phyloP scores from a whole-genome alignment of 805 yeast species.

The Spathaspora passalidarum region DNA sequence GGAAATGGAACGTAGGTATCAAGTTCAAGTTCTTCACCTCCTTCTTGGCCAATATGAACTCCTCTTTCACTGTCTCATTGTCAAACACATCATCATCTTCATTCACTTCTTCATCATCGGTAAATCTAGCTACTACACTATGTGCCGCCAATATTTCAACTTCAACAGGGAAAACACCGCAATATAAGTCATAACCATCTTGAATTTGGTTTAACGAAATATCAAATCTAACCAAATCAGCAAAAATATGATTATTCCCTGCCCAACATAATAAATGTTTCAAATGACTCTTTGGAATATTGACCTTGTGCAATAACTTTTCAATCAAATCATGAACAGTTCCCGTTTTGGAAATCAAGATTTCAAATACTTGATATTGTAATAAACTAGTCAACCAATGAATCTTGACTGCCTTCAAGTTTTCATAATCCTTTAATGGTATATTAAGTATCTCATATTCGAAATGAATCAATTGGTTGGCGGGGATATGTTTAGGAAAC shows the following conservation, averaged over 20 bases:
- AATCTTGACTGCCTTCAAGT: slow-evolving; percentile 61
- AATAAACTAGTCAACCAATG: slow-evolving; percentile 71
- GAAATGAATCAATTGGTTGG: slow-evolving; percentile 44
- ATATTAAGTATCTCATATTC: slow-evolving; percentile 78
- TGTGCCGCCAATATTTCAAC: slow-evolving; percentile 35
- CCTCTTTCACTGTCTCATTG: slow-evolving; percentile 23
- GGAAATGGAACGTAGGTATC: slow-evolving; percentile 72
- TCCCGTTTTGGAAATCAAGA: slow-evolving; percentile 64
- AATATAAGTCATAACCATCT: slow-evolving; percentile 34
- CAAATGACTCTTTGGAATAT: slow-evolving; percentile 46
- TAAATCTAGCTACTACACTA: slow-evolving; percentile 29
- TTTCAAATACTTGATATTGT: slow-evolving; percentile 65
- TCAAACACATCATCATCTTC: slow-evolving; percentile 19
- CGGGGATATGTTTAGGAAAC: slow-evolving; percentile 42
- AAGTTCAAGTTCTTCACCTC: slow-evolving; percentile 35
- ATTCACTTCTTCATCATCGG: slow-evolving; percentile 14
- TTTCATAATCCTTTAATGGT: slow-evolving; percentile 74
- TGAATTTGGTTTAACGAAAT: slow-evolving; percentile 30
- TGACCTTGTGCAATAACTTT: slow-evolving; percentile 54
- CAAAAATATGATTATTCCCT: slow-evolving; percentile 37
- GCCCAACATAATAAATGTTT: slow-evolving; percentile 58
- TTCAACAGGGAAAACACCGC: slow-evolving; percentile 43
- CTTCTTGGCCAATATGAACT: slow-evolving; percentile 20
- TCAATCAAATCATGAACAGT: slow-evolving; percentile 50
- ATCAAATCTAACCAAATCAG: slow-evolving; percentile 36